Evolutionary conservation across 257 asterid species (phyloP).

Genomic region (Dorcoceras hygrometricum): DNA sequence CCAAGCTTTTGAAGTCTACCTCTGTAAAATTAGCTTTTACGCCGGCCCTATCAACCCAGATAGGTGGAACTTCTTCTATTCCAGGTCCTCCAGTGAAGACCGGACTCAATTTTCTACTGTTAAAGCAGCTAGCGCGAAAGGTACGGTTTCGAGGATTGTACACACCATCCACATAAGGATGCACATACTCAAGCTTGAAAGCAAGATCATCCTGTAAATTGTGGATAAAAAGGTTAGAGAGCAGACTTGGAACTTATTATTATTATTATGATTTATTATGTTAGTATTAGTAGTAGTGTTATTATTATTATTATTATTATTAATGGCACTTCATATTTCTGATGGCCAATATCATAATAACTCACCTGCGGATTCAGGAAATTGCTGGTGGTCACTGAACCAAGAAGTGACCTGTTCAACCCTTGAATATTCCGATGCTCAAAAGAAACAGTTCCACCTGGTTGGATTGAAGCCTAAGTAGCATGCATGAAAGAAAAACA

Average conservation of each 20-base stretch:
- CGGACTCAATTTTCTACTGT: constrained; percentile 92
- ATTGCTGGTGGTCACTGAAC: constrained; percentile 94
- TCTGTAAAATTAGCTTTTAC: constrained; percentile 86
- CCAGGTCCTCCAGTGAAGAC: constrained; percentile 99
- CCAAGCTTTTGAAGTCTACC: constrained; percentile 36
- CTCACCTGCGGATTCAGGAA: constrained; percentile 93
- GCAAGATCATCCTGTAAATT: constrained; percentile 87
- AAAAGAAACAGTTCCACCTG: constrained; percentile 97
- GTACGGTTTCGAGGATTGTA: constrained; percentile 86
- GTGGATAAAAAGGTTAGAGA: constrained; percentile 10
- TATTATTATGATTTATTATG: no score
- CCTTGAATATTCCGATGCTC: constrained; percentile 95
- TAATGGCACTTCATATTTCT: neutral
- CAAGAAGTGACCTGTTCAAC: constrained; percentile 88
- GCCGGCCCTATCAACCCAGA: constrained; percentile 98
- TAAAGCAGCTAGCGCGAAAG: constrained; percentile 88
- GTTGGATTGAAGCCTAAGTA: constrained; percentile 92
- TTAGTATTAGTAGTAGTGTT: no score
- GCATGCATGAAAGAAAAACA: constrained; percentile 28
- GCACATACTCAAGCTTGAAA: constrained; percentile 91
- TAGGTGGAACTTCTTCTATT: constrained; percentile 90
- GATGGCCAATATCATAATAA: constrained; percentile 9
- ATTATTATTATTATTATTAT: no score
- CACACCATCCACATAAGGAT: constrained; percentile 91
- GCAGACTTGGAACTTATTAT: neutral